These are phyloP conservation scores for Colletotrichum camelliae DNA, from an alignment of 2,329 filamentous ascomycete species.

Conservation along the genomic window DNA sequence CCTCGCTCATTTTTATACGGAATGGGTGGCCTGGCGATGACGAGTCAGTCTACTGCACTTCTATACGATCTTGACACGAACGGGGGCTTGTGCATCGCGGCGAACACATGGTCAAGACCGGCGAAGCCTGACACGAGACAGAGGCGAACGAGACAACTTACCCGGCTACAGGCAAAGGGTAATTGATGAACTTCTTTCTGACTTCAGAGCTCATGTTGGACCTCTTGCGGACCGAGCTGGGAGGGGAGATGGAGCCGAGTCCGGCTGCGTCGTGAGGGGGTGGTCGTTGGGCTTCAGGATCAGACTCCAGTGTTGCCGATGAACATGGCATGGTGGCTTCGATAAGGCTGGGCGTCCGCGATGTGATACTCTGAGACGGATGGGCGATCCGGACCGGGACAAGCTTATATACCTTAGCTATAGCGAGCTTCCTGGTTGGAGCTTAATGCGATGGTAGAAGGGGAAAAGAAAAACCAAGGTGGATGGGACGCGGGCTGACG, in stretches of 20 bases:
- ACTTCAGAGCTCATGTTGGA: conserved; percentile 18
- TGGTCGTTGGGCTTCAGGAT: background rate
- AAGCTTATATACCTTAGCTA: conserved; percentile 18
- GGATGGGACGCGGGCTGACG: conserved; percentile 1
- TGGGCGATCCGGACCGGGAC: background rate
- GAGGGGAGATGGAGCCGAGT: background rate
- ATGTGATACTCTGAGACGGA: background rate
- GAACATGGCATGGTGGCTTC: background rate
- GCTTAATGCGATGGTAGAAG: conserved; percentile 1
- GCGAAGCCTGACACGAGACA: background rate
- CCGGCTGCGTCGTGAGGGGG: background rate
- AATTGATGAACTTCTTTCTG: conserved; percentile 36
- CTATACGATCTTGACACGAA: background rate
- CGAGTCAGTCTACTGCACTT: background rate
- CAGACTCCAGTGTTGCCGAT: background rate
- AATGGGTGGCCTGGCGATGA: conserved; percentile 34
- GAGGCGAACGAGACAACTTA: conserved; percentile 24
- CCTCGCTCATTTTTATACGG: conserved; percentile 52
- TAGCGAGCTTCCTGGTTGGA: background rate
- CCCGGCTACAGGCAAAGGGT: conserved; percentile 40
- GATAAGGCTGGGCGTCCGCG: background rate
- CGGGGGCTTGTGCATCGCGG: background rate
- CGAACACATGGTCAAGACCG: background rate
- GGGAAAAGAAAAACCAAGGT: background rate
- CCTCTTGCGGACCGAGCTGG: background rate